Conservation (phyloP, 106 monocot species). For the Dendrobium huoshanense region DNA sequence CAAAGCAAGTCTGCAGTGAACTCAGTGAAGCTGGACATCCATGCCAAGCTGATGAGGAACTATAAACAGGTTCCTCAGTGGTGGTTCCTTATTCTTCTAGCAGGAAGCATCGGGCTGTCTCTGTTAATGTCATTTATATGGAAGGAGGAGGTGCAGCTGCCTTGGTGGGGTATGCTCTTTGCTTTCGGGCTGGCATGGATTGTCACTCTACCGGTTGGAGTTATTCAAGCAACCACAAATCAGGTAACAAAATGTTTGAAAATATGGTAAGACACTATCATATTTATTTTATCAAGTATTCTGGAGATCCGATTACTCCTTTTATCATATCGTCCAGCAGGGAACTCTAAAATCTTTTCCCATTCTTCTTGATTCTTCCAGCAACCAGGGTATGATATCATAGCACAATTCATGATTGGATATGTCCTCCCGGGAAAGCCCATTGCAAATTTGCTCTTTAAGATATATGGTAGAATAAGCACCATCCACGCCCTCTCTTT, state of each 20-base stretch:
- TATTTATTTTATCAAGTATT: neutral
- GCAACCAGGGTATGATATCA: constrained; percentile 97
- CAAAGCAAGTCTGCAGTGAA: constrained; percentile 72
- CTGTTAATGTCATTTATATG: constrained; percentile 67
- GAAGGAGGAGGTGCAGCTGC: constrained; percentile 80
- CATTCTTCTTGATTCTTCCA: constrained; percentile 12
- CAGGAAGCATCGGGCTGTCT: constrained; percentile 52
- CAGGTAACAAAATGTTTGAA: constrained; percentile 34
- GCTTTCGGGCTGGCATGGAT: constrained; percentile 74
- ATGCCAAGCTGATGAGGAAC: constrained; percentile 70
- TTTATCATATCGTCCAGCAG: neutral
- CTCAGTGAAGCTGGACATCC: constrained; percentile 51
- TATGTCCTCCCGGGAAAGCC: constrained; percentile 82
- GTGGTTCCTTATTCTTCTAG: constrained; percentile 73
- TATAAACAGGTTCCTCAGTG: constrained; percentile 88
- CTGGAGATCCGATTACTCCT: no score
- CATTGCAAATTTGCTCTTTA: constrained; percentile 79
- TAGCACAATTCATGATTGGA: constrained; percentile 85
- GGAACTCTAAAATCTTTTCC: neutral
- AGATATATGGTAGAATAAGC: constrained; percentile 87
- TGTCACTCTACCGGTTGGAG: constrained; percentile 84
- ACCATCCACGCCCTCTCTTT: constrained; percentile 82
- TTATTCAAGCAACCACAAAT: constrained; percentile 90
- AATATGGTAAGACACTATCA: neutral
- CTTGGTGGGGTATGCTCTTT: constrained; percentile 92